Evolutionary conservation across 2,329 filamentous ascomycete species (phyloP), one percentile per base, ranked within the genome.

Genomic region (Exophiala calicioides): DNA sequence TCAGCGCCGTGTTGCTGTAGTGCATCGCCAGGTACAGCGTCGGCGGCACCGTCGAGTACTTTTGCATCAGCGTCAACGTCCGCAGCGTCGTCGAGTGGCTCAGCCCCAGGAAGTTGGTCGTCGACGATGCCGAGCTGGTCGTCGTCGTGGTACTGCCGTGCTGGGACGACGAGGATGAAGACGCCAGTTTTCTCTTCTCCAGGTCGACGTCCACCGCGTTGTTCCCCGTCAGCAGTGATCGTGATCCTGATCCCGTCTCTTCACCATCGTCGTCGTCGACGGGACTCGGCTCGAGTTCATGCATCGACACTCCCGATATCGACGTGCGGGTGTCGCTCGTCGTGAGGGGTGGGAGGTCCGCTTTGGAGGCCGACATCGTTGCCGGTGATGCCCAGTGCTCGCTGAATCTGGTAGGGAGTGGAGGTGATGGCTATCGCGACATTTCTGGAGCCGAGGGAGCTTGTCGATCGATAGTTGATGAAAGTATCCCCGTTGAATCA

Each of bases 11-110:
- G 60, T 90, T 95, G 60, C 83, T 77, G 53, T 93, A 74, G 70
- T 95, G 90, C 47, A 93, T 76, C 21, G 81, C 75, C 24, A 85
- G 78, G 71, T 91, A 95, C 56, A 88, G 71, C 53, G 81, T 81
- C 62, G 88, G 90, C 56, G 86, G 82, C 71, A 95, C 94, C 57
- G 86, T 89, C 1, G 89, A 93, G 74, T 95, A 95, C 65, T 82
- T 85, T 67, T 97, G 93, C 26, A 93, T 76, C 36, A 86, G 81
- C 4, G 78, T 78, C 42, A 94, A 53, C 23, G 58, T 48, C 32
- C 50, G 49, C 4, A 50, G 37, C 3, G 55, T 55, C 8, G 44
- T 37, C 2, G 53, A 32, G 5, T 43, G 50, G 1, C 47, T 52
- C 5, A 60, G 50, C 35, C 74, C 72, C 4, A 76, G 56, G n/a